Evolutionary conservation across 2,329 filamentous ascomycete species (phyloP), one percentile per base, ranked within the genome.

Genomic region (Aureobasidium sp.): DNA sequence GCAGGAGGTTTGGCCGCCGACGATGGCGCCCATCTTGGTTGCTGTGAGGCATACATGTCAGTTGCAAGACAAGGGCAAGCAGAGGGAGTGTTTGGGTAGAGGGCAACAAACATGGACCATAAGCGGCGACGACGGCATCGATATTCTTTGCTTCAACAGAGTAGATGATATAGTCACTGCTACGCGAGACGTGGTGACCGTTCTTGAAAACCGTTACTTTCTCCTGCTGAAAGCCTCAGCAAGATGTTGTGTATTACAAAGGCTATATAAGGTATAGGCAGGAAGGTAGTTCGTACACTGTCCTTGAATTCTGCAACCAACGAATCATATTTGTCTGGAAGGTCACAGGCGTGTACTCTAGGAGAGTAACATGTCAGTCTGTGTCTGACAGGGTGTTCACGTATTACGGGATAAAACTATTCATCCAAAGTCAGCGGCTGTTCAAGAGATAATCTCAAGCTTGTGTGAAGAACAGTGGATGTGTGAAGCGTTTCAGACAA

Each of bases 111-210:
- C 91, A 97, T 69, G 93, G 93, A 66, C 92, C 94, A 75, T 91
- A 99, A 70, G 88, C 81, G 65, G 87, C 88, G 70, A 97, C 94
- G 69, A 97, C 90, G 67, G 82, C 83, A 73, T 91, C 89, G 75
- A 99, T 96, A 66, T 87, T 84, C 69, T 91, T 91, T 64, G 94
- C 94, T 77, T 97, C 93, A 75, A 99, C 94, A 76, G 89, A 96
- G 82, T 99, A 99, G 73, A 99, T 91, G 78, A 97, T 96, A 76
- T 92, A 97, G 82, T 97, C 93, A 86, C 92, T 97, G 76, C 87
- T 86, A 77, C 94, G 87, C 69, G 94, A 97, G 69, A 99, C 94
- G 74, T 93, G 83, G 78, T 97, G 92, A 69, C 95, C 95, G 83
- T 96, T 96, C 74, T 85, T 87, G 74, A 93, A 86, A 70, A 99